Conservation (phyloP, 2,329 filamentous ascomycete genomes). For the Colletotrichum australisinense region DNA sequence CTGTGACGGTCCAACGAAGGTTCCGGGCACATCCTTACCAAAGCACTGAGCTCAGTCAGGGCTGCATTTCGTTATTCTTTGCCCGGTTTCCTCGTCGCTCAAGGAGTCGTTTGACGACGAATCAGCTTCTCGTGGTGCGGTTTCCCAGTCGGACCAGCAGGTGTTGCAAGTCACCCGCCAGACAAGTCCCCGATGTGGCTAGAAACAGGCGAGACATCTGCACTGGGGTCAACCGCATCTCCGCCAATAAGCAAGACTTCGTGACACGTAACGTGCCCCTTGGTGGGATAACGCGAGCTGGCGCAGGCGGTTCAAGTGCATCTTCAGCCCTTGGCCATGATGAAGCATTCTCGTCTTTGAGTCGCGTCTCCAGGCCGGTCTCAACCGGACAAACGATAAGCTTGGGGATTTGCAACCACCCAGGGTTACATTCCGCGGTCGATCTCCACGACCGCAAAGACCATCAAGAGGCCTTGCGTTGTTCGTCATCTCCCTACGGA, state of each 20-base stretch:
- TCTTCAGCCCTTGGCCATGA: background rate
- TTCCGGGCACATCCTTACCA: slow-evolving; percentile 20
- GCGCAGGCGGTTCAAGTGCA: background rate
- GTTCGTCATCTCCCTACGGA: background rate
- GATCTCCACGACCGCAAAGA: slow-evolving; percentile 30
- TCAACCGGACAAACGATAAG: background rate
- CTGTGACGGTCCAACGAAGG: slow-evolving; percentile 1
- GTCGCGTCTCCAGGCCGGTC: background rate
- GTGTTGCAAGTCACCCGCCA: slow-evolving; percentile 17
- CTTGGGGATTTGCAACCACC: slow-evolving; percentile 5
- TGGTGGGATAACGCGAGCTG: background rate
- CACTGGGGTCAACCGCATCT: background rate
- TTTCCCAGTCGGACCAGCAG: background rate
- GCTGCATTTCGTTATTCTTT: background rate
- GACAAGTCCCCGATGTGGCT: background rate
- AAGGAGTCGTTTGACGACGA: background rate
- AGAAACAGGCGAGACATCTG: background rate
- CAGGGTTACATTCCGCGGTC: slow-evolving; percentile 21
- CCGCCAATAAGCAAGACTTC: background rate
- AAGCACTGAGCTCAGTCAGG: background rate
- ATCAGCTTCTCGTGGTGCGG: background rate
- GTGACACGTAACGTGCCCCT: background rate
- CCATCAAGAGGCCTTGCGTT: slow-evolving; percentile 29
- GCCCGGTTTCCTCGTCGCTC: background rate
- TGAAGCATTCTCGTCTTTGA: background rate